Conservation (phyloP, 192 early-diverging fungal species). For the Coemansia sp. region DNA sequence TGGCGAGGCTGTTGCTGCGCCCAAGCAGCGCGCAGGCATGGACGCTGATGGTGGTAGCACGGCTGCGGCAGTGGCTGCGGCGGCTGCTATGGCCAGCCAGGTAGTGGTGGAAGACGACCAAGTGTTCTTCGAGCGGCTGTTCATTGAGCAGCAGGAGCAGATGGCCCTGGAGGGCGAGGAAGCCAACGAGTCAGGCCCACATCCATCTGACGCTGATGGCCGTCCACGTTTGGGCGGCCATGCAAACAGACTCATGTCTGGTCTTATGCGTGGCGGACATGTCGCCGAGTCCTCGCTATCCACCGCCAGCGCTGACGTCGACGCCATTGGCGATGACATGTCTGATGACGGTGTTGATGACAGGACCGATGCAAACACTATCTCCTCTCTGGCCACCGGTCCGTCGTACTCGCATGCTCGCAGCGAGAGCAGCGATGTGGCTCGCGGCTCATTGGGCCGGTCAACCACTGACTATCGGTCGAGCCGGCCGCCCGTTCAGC, state of each 20-base stretch:
- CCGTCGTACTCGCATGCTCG: conserved; percentile 20
- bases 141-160: conserved; percentile 67
- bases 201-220: conserved; percentile 16
- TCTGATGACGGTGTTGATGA: conserved; percentile 49
- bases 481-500: not conserved
- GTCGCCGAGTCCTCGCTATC: conserved; percentile 47
- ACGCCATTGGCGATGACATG: conserved; percentile 32
- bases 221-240: conserved; percentile 18
- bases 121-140: conserved; percentile 79
- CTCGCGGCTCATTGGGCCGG: conserved; percentile 13
- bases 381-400: not conserved
- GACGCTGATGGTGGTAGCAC: conserved; percentile 55
- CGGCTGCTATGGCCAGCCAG: conserved; percentile 59
- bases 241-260: conserved; percentile 29
- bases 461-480: conserved; percentile 5
- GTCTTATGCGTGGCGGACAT: conserved; percentile 34
- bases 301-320: conserved; percentile 29
- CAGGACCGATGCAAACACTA: not conserved
- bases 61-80: conserved; percentile 56
- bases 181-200: conserved; percentile 11
- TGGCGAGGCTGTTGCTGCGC: conserved; percentile 53
- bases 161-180: conserved; percentile 60
- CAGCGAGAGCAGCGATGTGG: conserved; percentile 20
- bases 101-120: conserved; percentile 88
- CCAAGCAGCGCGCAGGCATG: conserved; percentile 64